A percentile compares a stretch with the other conserved stretches of the same genome.
phyloP scores from a whole-genome alignment of 1,139 yeast genomes.

The Schwanniomyces etchellsii region DNA sequence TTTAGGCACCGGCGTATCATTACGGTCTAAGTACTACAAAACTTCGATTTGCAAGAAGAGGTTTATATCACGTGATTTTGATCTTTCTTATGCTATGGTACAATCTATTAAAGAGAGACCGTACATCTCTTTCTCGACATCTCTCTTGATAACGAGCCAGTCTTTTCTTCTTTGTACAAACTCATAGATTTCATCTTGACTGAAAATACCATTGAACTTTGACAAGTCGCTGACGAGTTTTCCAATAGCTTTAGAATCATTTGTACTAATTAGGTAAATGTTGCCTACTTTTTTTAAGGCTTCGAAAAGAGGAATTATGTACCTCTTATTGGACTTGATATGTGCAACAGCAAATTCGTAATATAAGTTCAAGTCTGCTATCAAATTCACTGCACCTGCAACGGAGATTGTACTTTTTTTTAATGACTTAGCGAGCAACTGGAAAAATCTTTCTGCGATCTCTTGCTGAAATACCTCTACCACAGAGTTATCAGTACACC shows the following conservation, averaged over 20 bases:
- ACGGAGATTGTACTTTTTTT: slow-evolving; percentile 66
- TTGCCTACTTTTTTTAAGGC: slow-evolving; percentile 84
- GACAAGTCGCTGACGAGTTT: slow-evolving; percentile 76
- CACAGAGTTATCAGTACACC: slow-evolving; percentile 82
- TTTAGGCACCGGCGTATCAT: no score
- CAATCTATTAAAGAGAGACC: slow-evolving; percentile 78
- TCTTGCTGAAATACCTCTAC: slow-evolving; percentile 93
- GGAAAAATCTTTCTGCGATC: slow-evolving; percentile 82
- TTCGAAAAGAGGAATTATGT: slow-evolving; percentile 69
- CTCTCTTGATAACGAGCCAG: slow-evolving; percentile 70
- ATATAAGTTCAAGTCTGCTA: slow-evolving; percentile 69
- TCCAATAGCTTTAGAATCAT: slow-evolving; percentile 79
- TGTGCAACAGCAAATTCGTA: slow-evolving; percentile 62
- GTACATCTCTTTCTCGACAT: slow-evolving; percentile 92
- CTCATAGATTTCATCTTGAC: slow-evolving; percentile 90
- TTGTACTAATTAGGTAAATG: slow-evolving; percentile 69
- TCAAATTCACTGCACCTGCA: slow-evolving; percentile 75
- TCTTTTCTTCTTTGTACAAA: slow-evolving; percentile 85
- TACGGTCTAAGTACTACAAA: no score
- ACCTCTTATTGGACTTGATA: slow-evolving; percentile 54
- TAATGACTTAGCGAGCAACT: slow-evolving; percentile 66
- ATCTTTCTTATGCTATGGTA: slow-evolving; percentile 14
- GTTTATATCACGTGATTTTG: no score
- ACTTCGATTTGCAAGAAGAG: no score
- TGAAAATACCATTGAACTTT: slow-evolving; percentile 82